Evolutionary conservation across 352 stramenopile genomes (phyloP).

Genomic region (Pythium utonaiense): DNA sequence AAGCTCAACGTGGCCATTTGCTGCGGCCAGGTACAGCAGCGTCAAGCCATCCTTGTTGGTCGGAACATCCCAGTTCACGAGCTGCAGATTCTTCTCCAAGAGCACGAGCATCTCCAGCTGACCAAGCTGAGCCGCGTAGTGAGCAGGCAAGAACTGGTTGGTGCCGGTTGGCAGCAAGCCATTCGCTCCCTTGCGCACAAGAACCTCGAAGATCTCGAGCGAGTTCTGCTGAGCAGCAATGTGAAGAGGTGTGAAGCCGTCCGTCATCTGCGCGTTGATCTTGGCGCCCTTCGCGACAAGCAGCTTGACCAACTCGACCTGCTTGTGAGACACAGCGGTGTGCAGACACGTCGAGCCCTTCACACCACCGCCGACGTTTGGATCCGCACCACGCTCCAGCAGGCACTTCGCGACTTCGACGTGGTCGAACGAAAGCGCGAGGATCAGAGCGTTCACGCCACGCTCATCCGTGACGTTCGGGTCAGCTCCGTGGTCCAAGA

Average conservation of each 20-base stretch:
- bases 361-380: slow-evolving; percentile 18
- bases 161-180: slow-evolving; percentile 13
- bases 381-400: slow-evolving; percentile 26
- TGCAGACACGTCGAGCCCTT: slow-evolving; percentile 27
- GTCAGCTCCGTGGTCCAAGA: slow-evolving; percentile 40
- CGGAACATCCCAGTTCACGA: slow-evolving; percentile 23
- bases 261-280: slow-evolving; percentile 26
- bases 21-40: slow-evolving; percentile 20
- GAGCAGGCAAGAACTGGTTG: slow-evolving; percentile 22
- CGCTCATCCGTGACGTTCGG: slow-evolving; percentile 52
- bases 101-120: slow-evolving; percentile 19
- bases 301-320: slow-evolving; percentile 20
- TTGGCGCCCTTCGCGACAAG: slow-evolving; percentile 21
- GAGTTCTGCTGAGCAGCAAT: slow-evolving; percentile 22
- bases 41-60: slow-evolving; percentile 24
- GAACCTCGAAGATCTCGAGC: slow-evolving; percentile 18
- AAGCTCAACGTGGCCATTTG: slow-evolving; percentile 21
- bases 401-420: slow-evolving; percentile 15
- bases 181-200: slow-evolving; percentile 23
- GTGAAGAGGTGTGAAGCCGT: slow-evolving; percentile 28
- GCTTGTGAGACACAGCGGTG: slow-evolving; percentile 26
- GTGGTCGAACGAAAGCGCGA: slow-evolving; percentile 26
- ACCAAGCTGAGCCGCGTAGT: slow-evolving; percentile 27
- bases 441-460: slow-evolving; percentile 51
- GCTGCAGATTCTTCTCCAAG: slow-evolving; percentile 22